Evolutionary conservation across 176 grass and related monocot genomes (phyloP).

Genomic region (Musa schizocarpa): DNA sequence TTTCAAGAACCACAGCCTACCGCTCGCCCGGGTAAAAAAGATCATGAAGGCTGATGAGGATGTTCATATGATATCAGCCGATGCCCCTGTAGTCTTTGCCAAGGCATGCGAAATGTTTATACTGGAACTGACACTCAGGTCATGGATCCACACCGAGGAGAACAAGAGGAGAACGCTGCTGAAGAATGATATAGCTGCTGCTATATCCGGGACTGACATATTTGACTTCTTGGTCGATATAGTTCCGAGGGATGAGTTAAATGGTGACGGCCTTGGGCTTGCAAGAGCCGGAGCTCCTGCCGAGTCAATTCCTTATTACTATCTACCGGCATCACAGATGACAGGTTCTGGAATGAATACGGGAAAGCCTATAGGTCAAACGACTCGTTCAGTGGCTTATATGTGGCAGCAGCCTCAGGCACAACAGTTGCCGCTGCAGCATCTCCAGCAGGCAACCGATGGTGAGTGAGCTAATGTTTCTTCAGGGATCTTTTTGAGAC

Average conservation of each 20-base stretch:
- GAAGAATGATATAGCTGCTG: conserved; percentile 46
- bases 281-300: conserved; percentile 17
- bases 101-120: conserved; percentile 54
- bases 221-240: conserved; percentile 55
- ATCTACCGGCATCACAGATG: conserved; percentile 18
- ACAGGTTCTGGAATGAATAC: conserved; percentile 25
- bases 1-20: conserved; percentile 54
- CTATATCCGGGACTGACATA: conserved; percentile 42
- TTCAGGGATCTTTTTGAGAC: no score
- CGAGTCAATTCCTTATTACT: conserved; percentile 30
- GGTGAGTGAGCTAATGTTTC: no score
- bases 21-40: conserved; percentile 53
- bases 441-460: no score
- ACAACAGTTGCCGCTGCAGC: no score
- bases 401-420: conserved; percentile 8
- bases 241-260: conserved; percentile 33
- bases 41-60: conserved; percentile 59
- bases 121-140: conserved; percentile 48
- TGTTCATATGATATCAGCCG: conserved; percentile 49
- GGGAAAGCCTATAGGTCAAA: neutral
- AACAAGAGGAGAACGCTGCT: conserved; percentile 43
- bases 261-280: conserved; percentile 28
- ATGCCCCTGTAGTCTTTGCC: conserved; percentile 41
- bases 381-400: conserved; percentile 25
- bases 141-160: conserved; percentile 63